Conservation (phyloP, 2,329 filamentous ascomycete genomes). For the Clonostachys sp. region DNA sequence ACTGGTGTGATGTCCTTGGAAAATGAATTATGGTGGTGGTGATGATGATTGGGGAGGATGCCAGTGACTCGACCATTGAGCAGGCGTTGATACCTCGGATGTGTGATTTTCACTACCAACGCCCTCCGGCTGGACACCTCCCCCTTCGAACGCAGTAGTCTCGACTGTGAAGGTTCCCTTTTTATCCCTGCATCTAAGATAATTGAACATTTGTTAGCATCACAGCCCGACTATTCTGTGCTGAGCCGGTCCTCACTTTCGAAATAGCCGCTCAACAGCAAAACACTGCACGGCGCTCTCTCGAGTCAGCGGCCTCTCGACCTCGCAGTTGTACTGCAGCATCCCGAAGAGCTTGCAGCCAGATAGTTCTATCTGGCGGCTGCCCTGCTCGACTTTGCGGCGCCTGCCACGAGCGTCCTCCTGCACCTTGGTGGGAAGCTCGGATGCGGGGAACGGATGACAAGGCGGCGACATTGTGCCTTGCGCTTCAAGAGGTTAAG, state of each 20-base stretch:
- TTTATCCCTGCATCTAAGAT: slow-evolving; percentile 50
- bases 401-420: slow-evolving; percentile 40
- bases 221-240: background rate
- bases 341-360: slow-evolving; percentile 53
- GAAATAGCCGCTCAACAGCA: slow-evolving; percentile 55
- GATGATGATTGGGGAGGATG: slow-evolving; percentile 19
- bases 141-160: slow-evolving; percentile 56
- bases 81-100: background rate
- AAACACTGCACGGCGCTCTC: slow-evolving; percentile 49
- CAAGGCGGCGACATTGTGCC: slow-evolving; percentile 53
- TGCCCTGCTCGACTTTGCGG: slow-evolving; percentile 39
- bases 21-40: too few species aligned
- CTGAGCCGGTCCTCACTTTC: slow-evolving; percentile 38
- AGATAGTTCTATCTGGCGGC: slow-evolving; percentile 40
- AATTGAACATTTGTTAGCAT: slow-evolving; percentile 4
- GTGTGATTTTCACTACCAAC: background rate
- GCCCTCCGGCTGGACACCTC: too few species aligned
- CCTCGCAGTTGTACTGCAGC: slow-evolving; percentile 56
- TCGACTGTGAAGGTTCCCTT: slow-evolving; percentile 56
- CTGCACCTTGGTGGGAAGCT: slow-evolving; percentile 46
- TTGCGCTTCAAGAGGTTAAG: background rate
- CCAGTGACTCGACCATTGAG: slow-evolving; percentile 25
- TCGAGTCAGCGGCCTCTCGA: slow-evolving; percentile 38
- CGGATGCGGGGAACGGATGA: slow-evolving; percentile 45
- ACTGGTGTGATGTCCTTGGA: too few species aligned